phyloP scores from a whole-genome alignment of 495 filamentous ascomycete species.

The Geoglossum glabrum region DNA sequence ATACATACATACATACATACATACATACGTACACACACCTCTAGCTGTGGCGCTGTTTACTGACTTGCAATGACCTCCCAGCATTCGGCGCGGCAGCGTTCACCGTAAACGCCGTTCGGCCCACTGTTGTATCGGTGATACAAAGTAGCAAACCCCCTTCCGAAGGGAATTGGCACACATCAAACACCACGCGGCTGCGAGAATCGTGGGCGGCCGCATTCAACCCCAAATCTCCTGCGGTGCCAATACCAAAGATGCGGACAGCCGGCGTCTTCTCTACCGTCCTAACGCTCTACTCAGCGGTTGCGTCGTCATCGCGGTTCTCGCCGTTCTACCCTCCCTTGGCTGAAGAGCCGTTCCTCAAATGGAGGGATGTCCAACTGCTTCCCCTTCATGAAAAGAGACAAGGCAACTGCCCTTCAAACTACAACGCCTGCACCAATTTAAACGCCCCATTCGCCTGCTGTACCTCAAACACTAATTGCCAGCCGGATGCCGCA shows the following conservation, averaged over 20 bases:
- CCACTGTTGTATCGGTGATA: too few relatives aligned
- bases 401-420: conserved; percentile 1
- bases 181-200: neutral
- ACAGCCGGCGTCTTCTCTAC: neutral
- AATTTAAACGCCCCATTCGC: neutral
- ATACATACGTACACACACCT: too few relatives aligned
- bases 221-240: neutral
- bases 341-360: neutral
- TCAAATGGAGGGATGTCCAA: neutral
- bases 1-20: too few relatives aligned
- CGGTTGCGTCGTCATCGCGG: neutral
- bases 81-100: too few relatives aligned
- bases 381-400: neutral
- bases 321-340: neutral
- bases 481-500: conserved; percentile 1
- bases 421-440: conserved; percentile 4
- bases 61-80: too few relatives aligned
- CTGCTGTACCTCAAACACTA: conserved; percentile 1
- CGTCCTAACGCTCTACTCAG: neutral
- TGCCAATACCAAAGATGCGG: neutral
- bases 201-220: neutral
- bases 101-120: too few relatives aligned
- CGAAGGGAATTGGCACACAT: neutral
- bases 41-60: too few relatives aligned
- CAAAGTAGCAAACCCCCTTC: too few relatives aligned